phyloP scores from a whole-genome alignment of 257 asterid genomes.

The Nicotiana obtusifolia region DNA sequence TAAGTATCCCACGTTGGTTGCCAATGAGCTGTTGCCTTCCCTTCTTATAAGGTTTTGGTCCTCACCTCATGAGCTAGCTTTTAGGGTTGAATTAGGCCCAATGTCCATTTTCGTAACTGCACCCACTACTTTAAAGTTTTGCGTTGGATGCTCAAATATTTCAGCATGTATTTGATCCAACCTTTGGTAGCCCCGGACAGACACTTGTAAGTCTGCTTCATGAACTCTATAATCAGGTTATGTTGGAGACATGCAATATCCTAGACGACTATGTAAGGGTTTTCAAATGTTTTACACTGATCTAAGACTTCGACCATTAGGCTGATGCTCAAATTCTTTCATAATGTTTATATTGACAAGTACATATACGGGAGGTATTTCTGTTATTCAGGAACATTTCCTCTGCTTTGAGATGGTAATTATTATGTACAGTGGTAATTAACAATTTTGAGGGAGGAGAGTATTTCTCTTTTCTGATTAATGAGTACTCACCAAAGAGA shows the following conservation, averaged over 20 bases:
- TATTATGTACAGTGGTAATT: background rate
- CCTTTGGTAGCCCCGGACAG: background rate
- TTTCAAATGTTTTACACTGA: background rate
- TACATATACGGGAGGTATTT: background rate
- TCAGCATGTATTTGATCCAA: background rate
- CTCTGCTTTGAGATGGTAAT: background rate
- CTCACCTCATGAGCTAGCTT: background rate
- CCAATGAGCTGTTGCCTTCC: background rate
- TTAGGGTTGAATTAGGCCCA: background rate
- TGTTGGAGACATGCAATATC: background rate
- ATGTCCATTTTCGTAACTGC: background rate
- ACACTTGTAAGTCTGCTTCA: background rate
- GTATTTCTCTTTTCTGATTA: background rate
- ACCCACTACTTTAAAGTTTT: background rate
- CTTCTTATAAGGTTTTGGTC: background rate
- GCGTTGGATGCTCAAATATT: background rate
- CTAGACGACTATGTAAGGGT: background rate
- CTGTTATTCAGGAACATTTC: background rate
- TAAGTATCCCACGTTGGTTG: background rate
- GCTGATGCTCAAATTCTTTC: background rate
- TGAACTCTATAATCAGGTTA: background rate
- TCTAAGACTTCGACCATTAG: background rate
- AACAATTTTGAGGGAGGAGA: background rate
- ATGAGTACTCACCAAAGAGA: background rate
- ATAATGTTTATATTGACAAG: background rate